Evolutionary conservation across 164 flowering plant species (phyloP), one percentile per base, ranked within the genome.

Genomic region (Hamamelis virginiana): DNA sequence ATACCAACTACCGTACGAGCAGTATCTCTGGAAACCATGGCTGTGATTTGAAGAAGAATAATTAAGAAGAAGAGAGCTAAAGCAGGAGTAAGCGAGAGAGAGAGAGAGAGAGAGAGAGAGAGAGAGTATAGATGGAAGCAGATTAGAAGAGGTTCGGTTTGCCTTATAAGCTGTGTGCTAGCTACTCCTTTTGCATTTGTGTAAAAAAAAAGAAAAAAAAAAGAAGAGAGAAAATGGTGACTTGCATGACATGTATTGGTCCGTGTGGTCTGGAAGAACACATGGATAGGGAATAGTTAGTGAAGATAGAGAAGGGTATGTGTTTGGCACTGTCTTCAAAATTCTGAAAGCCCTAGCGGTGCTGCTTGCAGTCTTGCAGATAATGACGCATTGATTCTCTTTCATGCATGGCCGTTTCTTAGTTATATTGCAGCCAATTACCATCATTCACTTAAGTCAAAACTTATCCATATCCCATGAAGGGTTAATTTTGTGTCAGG

Each of bases 1-100:
- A 87, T 62, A 18, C 91, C 91, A 59, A 86, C 83, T 1, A 70
- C 82, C 6, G 84, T 84, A 22, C 89, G 68, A 65, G 71, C 75
- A 27, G 62, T 53, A 57, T 77, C 78, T 45, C 82, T 51, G 61
- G 89, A 81, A 71, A 81, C 82, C 91, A 87, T 87, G 71, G 75
- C 53, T 63, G 28, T 21, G 16, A 46, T 41, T 23, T 33, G 48
- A 18, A 14, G 56, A 15, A 23, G 51, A 16, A 8, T 3, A 46
- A n/a, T n/a, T n/a, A n/a, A n/a, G n/a, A n/a, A n/a, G n/a, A 15
- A 16, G 60, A 15, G 9, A 53, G 45, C 59, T 25, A 59, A 33
- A 38, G 50, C 53, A 38, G 18, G 13, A 43, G 14, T 28, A 51
- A 19, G 25, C 21, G 33, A 55, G 18, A 28, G 48, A n/a, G 48